Base-by-base conservation (phyloP, 2,329 filamentous ascomycete genomes). In the Raffaelea arxii region DNA sequence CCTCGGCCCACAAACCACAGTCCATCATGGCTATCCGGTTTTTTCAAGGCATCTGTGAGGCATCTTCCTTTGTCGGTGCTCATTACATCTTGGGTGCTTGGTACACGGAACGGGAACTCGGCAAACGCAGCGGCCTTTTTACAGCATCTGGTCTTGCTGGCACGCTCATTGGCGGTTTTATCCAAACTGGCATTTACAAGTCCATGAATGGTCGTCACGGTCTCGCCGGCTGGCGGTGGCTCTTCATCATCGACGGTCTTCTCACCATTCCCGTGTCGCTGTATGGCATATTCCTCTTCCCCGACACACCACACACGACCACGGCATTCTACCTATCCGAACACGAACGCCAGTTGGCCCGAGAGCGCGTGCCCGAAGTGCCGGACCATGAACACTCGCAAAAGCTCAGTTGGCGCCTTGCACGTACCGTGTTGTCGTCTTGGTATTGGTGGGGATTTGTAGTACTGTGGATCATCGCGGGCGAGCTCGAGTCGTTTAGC, bases 401-500 rank as follows among this genome's bases (percentile, higher is more conserved):
- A 10, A 56, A 3, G 6, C 4, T 44, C 23, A 4, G 58, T 69
- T 46, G 49, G 54, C 2, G 54, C 2, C 82, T 84, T 52, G 53
- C 71, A 22, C 77, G 70, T 51, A 70, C 69, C 39, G 71, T 81
- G 16, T 66, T 84, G 10, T 64, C 65, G 0, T 79, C 75, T 0
- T 80, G 75, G 72, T 74, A 80, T 55, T 82, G 75, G 70, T 84
- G 78, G 67, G 79, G 78, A 1, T 84, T 85, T 53, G 72, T 78
- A 2, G 56, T 77, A 4, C 72, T 85, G 0, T 85, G 81, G 80
- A 74, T 83, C 52, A 78, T 87, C 36, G 82, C 81, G 0, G 80
- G 82, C 25, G 80, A 86, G 57, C 81, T 79, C 0, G 83, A 88
- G 58, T 83, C 79, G 0, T 86, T 86, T 59, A 78, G 74, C 44